Evolutionary conservation across 805 yeast species (phyloP), one percentile per base, ranked within the genome.

Genomic region (Candida odintsovae): DNA sequence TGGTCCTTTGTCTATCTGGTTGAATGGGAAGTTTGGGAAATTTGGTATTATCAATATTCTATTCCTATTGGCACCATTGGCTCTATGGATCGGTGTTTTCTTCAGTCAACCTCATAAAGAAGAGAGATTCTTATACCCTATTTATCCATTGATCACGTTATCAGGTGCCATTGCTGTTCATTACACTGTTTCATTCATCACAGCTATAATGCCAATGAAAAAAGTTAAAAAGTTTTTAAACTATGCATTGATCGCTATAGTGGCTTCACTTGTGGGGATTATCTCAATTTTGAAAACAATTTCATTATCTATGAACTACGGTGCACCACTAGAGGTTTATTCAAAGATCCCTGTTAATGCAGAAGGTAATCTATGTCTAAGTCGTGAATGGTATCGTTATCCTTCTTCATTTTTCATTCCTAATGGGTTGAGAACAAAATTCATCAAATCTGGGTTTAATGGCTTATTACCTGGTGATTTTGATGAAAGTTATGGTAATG

Each of bases 361-460:
- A 4, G 42, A 50, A 13, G 68, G 66, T 33, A 83, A 80, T 53
- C 83, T 92, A 0, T 92, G 98, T 65, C 73, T 86, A n/a, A 97
- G 97, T 2, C 76, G 96, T 48, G 97, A 92, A 67, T 90, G 97
- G 97, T 89, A 88, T 59, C 86, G 92, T 59, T 90, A 71, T 65
- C 97, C 98, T 10, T 81, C 86, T 1, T 90, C 97, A 0, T 86
- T 90, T 61, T 88, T 90, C 59, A 67, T 92, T 21, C 82, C 86
- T 4, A 74, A 77, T 5, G 69, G 78, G 47, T 73, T 73, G 56
- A 68, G 96, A 53, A 67, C 89, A 21, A 70, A 71, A 55, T 92
- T 88, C 63, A 78, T 86, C 10, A 69, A 73, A 46, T 82, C 89
- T 47, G 94, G 92, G 1, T 92, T 90, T 65, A 78, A 83, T 61